Conservation (phyloP, 2,329 filamentous ascomycete genomes). For the Diaporthe sp. region DNA sequence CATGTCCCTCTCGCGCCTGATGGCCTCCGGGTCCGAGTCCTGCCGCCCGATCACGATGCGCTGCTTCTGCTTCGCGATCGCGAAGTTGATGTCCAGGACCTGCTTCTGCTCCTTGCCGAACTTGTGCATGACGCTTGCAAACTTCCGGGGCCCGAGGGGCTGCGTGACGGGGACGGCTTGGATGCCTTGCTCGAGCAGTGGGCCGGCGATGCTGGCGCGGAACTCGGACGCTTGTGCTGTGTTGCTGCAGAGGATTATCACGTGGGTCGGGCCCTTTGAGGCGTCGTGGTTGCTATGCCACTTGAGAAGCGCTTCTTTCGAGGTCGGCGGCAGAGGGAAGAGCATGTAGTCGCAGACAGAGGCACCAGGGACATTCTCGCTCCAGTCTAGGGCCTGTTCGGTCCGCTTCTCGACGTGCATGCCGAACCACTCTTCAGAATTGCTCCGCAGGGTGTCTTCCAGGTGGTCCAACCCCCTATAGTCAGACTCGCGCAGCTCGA, state of each 20-base stretch:
- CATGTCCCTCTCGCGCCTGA: slow-evolving; percentile 35
- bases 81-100: not conserved
- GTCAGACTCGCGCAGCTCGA: slow-evolving; percentile 30
- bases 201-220: slow-evolving; percentile 22
- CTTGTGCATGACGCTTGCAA: slow-evolving; percentile 32
- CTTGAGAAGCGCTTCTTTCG: slow-evolving; percentile 29
- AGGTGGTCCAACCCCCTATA: slow-evolving; percentile 44
- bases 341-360: slow-evolving; percentile 20
- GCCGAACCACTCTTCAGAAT: slow-evolving; percentile 52
- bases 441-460: slow-evolving; percentile 48
- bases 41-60: slow-evolving; percentile 33
- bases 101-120: slow-evolving; percentile 3
- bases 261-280: not conserved
- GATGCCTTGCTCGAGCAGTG: slow-evolving; percentile 30
- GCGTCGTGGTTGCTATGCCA: not conserved
- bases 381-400: not conserved
- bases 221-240: slow-evolving; percentile 27
- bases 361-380: too few relatives aligned
- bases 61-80: not conserved
- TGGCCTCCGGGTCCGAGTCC: slow-evolving; percentile 37
- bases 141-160: slow-evolving; percentile 33
- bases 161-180: slow-evolving; percentile 34
- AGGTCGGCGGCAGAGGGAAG: slow-evolving; percentile 43
- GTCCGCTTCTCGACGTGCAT: slow-evolving; percentile 47
- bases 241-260: slow-evolving; percentile 33